A percentile compares a stretch with the other conserved stretches of the same genome.
Evolutionary conservation across 2,329 filamentous ascomycete species (phyloP).

Genomic region (Falciphora oryzae): DNA sequence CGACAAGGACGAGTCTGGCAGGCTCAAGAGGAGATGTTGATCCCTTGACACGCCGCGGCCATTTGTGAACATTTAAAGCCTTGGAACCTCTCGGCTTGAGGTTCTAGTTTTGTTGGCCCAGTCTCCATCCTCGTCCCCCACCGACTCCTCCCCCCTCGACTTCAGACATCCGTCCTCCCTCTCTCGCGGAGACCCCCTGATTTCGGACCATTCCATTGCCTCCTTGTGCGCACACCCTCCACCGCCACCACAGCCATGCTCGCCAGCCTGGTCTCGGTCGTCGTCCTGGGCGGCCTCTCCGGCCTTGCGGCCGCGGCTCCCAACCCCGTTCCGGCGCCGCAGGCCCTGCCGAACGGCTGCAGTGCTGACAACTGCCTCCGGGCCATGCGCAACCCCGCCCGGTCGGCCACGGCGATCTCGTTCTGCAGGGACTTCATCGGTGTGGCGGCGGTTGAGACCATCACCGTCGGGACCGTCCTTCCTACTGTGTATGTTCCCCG

Average conservation of each 20-base stretch:
- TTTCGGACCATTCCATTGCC: too few species aligned
- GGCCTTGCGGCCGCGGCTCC: too few species aligned
- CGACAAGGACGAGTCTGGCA: too few species aligned
- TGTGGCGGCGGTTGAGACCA: too few species aligned
- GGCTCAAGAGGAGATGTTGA: neutral
- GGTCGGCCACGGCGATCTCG: slow-evolving; percentile 24
- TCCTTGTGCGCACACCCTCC: too few species aligned
- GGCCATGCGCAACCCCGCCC: slow-evolving; percentile 27
- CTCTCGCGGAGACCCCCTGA: neutral
- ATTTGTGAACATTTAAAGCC: neutral
- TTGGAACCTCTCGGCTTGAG: neutral
- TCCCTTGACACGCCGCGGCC: neutral
- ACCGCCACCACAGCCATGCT: too few species aligned
- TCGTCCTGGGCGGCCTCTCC: too few species aligned
- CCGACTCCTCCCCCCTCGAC: neutral
- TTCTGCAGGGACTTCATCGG: slow-evolving; percentile 26
- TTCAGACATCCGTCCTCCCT: neutral
- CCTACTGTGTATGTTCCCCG: too few species aligned
- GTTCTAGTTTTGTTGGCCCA: neutral
- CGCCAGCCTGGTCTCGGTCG: too few species aligned
- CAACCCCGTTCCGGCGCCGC: too few species aligned
- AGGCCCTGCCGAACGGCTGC: neutral
- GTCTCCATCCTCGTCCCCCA: neutral
- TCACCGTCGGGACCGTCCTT: too few species aligned
- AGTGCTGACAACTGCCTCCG: slow-evolving; percentile 32